phyloP scores from a whole-genome alignment of 106 monocot genomes.

The Amphibolis antarctica region DNA sequence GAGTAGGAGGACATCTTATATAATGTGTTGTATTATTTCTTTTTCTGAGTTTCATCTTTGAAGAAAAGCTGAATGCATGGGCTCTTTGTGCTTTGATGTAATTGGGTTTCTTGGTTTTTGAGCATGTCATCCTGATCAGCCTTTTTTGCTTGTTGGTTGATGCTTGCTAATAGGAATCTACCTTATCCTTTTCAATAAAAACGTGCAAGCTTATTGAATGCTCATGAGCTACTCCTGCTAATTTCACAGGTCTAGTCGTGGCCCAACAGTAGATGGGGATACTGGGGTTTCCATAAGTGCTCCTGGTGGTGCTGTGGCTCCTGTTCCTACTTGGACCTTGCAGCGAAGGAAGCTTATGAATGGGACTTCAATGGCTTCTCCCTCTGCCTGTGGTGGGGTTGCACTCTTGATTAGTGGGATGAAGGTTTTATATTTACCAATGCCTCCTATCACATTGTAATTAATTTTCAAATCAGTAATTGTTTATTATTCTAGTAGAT shows the following conservation, averaged over 20 bases:
- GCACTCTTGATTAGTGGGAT: constrained; percentile 87
- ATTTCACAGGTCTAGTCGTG: constrained; percentile 84
- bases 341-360: constrained; percentile 96
- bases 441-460: not conserved
- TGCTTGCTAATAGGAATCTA: no score
- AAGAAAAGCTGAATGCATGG: no score
- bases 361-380: constrained; percentile 98
- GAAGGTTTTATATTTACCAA: constrained; percentile 46
- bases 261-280: constrained; percentile 92
- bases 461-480: not conserved
- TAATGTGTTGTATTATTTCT: no score
- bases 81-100: no score
- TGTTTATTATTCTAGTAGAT: not conserved
- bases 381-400: constrained; percentile 92
- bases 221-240: not conserved
- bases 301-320: constrained; percentile 96
- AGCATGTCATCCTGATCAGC: no score
- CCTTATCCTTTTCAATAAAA: no score
- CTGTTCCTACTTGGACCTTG: constrained; percentile 97
- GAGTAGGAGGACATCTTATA: no score
- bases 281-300: constrained; percentile 91
- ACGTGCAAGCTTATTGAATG: no score
- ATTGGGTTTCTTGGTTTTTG: no score
- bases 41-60: no score
- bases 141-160: no score